phyloP scores from a whole-genome alignment of 2,329 filamentous ascomycete species.

The Xylariales sp. region DNA sequence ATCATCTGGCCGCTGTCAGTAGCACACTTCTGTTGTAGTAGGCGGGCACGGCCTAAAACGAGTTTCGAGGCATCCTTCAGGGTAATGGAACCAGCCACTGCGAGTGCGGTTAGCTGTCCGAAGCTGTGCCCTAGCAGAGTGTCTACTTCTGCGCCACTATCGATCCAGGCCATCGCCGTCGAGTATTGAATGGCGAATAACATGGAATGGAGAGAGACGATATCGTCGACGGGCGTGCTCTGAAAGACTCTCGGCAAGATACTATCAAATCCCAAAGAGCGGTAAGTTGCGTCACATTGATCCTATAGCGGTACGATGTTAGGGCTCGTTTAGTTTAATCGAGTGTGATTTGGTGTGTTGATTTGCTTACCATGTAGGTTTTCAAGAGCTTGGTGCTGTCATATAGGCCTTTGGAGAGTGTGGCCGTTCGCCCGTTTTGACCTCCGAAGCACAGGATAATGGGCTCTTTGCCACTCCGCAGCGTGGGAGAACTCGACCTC shows the following conservation, averaged over 20 bases:
- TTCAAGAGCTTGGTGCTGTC: neutral
- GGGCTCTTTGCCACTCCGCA: neutral
- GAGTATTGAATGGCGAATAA: constrained; percentile 55
- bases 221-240: too few species aligned
- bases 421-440: too few species aligned
- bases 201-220: constrained; percentile 33
- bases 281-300: too few species aligned
- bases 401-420: too few species aligned
- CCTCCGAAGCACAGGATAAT: too few species aligned
- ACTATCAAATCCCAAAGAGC: too few species aligned
- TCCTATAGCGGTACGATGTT: neutral
- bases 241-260: too few species aligned
- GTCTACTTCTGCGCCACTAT: constrained; percentile 47
- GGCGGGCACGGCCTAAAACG: constrained; percentile 47
- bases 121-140: constrained; percentile 55
- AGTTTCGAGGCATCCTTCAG: constrained; percentile 50
- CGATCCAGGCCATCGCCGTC: constrained; percentile 52
- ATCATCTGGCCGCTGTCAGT: constrained; percentile 14
- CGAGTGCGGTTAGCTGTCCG: constrained; percentile 53
- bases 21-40: constrained; percentile 49
- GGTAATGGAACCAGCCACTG: constrained; percentile 49
- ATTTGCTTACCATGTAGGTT: constrained; percentile 9
- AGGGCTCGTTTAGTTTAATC: neutral
- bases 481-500: neutral
- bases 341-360: neutral